These are phyloP conservation scores for Liquidambar formosana DNA, from an alignment of 164 flowering plant species.

Conservation along the genomic window DNA sequence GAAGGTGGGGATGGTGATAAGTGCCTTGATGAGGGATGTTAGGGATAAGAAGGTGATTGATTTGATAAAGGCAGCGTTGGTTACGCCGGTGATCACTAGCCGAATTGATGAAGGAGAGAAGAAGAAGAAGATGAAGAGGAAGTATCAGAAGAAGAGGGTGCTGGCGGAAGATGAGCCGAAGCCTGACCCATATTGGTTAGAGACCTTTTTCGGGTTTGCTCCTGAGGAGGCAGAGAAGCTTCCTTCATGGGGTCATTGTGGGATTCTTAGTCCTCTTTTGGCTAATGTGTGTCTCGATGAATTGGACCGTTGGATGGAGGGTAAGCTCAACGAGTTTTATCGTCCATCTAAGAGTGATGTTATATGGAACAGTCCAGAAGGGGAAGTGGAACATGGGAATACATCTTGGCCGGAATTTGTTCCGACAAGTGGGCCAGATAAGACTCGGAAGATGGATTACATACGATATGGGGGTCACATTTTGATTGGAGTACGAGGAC, in stretches of 20 bases:
- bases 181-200: slow-evolving; percentile 96
- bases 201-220: slow-evolving; percentile 84
- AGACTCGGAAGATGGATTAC: slow-evolving; percentile 91
- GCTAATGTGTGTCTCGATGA: slow-evolving; percentile 85
- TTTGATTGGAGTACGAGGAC: slow-evolving; percentile 89
- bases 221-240: slow-evolving; percentile 90
- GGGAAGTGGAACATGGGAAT: slow-evolving; percentile 85
- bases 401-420: slow-evolving; percentile 99
- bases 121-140: slow-evolving; percentile 72
- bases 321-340: slow-evolving; percentile 77
- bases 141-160: slow-evolving; percentile 92
- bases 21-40: slow-evolving; percentile 88
- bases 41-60: slow-evolving; percentile 89
- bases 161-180: slow-evolving; percentile 95
- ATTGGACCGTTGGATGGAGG: slow-evolving; percentile 90
- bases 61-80: slow-evolving; percentile 73
- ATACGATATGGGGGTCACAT: slow-evolving; percentile 92
- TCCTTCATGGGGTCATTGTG: slow-evolving; percentile 96
- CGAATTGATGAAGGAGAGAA: slow-evolving; percentile 46
- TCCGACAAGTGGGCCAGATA: slow-evolving; percentile 96
- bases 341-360: slow-evolving; percentile 87
- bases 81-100: slow-evolving; percentile 76
- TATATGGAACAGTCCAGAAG: slow-evolving; percentile 88
- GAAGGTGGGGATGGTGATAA: slow-evolving; percentile 82
- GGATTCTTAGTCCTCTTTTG: slow-evolving; percentile 83